A percentile compares a stretch with the other conserved stretches of the same genome.
These are phyloP conservation scores for Aureobasidium pullulans DNA, from an alignment of 2,329 filamentous ascomycete genomes.

Conservation along the genomic window DNA sequence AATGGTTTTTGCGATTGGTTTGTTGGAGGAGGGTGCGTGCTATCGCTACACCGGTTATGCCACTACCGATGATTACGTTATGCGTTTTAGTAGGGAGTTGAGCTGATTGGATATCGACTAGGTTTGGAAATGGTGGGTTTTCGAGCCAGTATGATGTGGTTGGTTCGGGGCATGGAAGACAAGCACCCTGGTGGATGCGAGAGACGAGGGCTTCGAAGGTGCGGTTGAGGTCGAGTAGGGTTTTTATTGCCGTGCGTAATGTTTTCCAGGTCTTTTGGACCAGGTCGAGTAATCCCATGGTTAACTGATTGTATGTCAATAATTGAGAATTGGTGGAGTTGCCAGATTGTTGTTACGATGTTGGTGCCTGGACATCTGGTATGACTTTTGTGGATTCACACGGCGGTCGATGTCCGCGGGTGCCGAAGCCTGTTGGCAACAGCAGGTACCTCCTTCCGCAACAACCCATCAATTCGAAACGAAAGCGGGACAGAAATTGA, in stretches of 20 bases:
- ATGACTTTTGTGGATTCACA: too few species aligned
- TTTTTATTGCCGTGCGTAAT: not conserved
- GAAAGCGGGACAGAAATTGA: too few species aligned
- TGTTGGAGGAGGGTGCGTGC: conserved; percentile 27
- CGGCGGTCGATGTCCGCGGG: too few species aligned
- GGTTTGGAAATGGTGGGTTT: conserved; percentile 17
- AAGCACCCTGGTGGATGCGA: not conserved
- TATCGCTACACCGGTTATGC: conserved; percentile 21
- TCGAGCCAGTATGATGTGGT: conserved; percentile 24
- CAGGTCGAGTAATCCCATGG: not conserved
- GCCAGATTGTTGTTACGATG: too few species aligned
- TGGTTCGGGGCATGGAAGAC: conserved; percentile 16
- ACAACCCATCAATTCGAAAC: too few species aligned
- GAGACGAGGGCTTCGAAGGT: not conserved
- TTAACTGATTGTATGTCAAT: not conserved
- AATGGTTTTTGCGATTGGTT: conserved; percentile 13
- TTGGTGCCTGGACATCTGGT: too few species aligned
- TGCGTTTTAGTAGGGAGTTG: conserved; percentile 15
- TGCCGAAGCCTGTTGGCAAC: too few species aligned
- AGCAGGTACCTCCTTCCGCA: too few species aligned
- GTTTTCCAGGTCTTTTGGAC: not conserved
- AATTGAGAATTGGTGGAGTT: too few species aligned
- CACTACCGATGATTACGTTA: conserved; percentile 22
- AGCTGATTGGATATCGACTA: conserved; percentile 18
- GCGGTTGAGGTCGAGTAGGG: not conserved